These are phyloP conservation scores for Trichophyton mentagrophytes DNA, from an alignment of 2,329 filamentous ascomycete species.

Conservation along the genomic window DNA sequence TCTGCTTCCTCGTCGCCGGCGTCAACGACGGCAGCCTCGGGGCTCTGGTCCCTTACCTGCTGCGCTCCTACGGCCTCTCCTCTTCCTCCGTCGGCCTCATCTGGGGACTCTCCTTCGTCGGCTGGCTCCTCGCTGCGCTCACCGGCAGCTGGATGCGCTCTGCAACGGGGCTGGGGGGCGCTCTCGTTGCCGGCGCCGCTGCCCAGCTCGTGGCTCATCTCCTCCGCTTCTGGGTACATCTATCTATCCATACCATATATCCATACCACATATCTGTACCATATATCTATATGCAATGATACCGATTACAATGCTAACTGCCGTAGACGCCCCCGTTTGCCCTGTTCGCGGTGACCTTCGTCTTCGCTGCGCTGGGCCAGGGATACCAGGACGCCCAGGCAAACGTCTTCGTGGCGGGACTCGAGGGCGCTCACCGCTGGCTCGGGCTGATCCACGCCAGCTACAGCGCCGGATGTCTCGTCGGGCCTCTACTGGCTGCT, in stretches of 20 bases:
- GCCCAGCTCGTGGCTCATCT: conserved; percentile 43
- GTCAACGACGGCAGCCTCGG: conserved; percentile 54
- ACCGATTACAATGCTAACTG: not conserved
- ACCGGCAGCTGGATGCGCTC: conserved; percentile 43
- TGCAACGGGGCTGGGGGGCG: conserved; percentile 43
- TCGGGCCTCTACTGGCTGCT: conserved; percentile 44
- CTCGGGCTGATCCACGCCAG: conserved; percentile 53
- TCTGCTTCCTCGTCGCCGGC: conserved; percentile 54
- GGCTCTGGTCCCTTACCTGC: conserved; percentile 50
- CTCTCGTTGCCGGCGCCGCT: conserved; percentile 44
- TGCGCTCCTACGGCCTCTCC: conserved; percentile 43
- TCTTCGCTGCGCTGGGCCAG: conserved; percentile 46
- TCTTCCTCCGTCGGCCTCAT: conserved; percentile 42
- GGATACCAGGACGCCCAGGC: conserved; percentile 52
- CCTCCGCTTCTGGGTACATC: conserved; percentile 40
- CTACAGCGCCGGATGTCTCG: conserved; percentile 45
- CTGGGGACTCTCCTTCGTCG: conserved; percentile 44
- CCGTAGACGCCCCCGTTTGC: conserved; percentile 37
- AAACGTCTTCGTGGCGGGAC: conserved; percentile 47
- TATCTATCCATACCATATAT: not conserved
- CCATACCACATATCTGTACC: not conserved
- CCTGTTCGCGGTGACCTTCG: conserved; percentile 46
- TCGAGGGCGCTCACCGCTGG: conserved; percentile 45
- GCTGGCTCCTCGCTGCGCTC: conserved; percentile 48
- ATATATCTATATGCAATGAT: not conserved